Evolutionary conservation across 2,329 filamentous ascomycete species (phyloP).

Genomic region (Colletotrichum spaethianum): DNA sequence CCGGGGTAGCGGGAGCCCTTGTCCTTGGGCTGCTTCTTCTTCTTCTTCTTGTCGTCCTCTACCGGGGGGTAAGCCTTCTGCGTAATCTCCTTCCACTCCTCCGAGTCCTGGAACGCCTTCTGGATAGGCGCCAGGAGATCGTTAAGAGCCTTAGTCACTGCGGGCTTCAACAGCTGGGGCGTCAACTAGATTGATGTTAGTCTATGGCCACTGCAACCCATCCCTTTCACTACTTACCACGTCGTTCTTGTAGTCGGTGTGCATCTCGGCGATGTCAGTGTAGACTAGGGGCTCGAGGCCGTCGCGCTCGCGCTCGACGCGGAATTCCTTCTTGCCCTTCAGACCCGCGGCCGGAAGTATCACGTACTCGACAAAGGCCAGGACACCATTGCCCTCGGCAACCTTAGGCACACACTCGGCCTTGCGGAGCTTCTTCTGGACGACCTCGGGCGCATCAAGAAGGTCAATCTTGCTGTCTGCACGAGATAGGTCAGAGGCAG

Average conservation of each 20-base stretch:
- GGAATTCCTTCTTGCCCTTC: constrained; percentile 71
- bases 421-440: constrained; percentile 89
- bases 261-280: constrained; percentile 79
- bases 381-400: constrained; percentile 87
- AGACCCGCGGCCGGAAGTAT: constrained; percentile 84
- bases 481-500: constrained; percentile 45
- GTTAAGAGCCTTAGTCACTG: constrained; percentile 80
- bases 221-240: constrained; percentile 51
- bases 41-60: constrained; percentile 72
- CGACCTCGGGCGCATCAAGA: constrained; percentile 81
- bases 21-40: constrained; percentile 84
- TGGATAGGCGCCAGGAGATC: constrained; percentile 84
- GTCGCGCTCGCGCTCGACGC: constrained; percentile 76
- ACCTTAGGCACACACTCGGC: constrained; percentile 83
- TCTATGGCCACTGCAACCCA: not conserved
- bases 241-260: constrained; percentile 85
- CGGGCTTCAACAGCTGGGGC: constrained; percentile 90
- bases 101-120: constrained; percentile 76
- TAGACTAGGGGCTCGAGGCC: constrained; percentile 83
- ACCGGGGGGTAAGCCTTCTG: constrained; percentile 84
- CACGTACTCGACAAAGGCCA: constrained; percentile 90
- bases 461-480: constrained; percentile 92
- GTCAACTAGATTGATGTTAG: constrained; percentile 67
- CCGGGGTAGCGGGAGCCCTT: constrained; percentile 78
- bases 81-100: constrained; percentile 84